Conservation (phyloP, 305 asterid species). For the Solanum hybrid region DNA sequence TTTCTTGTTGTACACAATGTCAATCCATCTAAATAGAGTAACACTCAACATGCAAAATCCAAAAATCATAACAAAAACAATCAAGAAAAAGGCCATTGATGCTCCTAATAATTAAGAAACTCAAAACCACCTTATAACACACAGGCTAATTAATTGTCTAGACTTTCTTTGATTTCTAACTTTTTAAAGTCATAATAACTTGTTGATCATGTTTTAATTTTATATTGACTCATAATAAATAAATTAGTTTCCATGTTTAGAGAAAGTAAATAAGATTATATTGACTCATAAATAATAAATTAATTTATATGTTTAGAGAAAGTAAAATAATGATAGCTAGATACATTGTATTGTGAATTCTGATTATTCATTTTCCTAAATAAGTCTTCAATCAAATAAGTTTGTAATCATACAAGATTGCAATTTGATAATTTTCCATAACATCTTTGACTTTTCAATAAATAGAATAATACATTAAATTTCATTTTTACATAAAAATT, state of each 20-base stretch:
- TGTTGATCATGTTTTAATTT: background rate
- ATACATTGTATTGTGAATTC: background rate
- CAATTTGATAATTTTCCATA: background rate
- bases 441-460: background rate
- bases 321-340: background rate
- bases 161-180: background rate
- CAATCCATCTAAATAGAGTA: slow-evolving; percentile 20
- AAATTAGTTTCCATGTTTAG: background rate
- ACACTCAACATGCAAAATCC: background rate
- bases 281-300: background rate
- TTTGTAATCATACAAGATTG: background rate
- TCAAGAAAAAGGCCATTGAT: slow-evolving; percentile 11
- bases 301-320: background rate
- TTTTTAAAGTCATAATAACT: background rate
- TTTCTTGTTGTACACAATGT: slow-evolving; percentile 7
- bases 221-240: background rate
- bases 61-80: background rate
- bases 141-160: background rate
- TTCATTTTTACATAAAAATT: background rate
- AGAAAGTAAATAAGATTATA: background rate
- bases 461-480: background rate
- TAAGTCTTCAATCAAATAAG: background rate
- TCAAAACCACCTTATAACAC: background rate
- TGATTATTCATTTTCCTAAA: background rate
- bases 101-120: background rate